Conservation (phyloP, 2,329 filamentous ascomycete genomes). For the Colletotrichum ledebouriae region DNA sequence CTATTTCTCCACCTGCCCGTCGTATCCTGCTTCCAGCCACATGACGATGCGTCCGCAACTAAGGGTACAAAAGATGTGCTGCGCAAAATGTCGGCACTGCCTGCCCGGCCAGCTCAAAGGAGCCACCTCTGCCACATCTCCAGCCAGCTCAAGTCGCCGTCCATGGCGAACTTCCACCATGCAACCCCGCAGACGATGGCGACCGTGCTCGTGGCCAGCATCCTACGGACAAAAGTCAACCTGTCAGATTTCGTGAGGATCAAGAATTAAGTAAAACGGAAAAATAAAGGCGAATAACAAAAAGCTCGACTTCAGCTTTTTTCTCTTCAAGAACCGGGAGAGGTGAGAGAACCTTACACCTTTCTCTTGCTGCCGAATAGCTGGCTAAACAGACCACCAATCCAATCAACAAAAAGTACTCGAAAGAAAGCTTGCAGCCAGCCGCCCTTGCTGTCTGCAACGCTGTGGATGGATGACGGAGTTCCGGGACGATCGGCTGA, state of each 20-base stretch:
- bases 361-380: slow-evolving; percentile 43
- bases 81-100: no score
- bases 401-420: slow-evolving; percentile 55
- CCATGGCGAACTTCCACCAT: slow-evolving; percentile 35
- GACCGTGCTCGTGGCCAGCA: slow-evolving; percentile 41
- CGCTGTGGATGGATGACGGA: slow-evolving; percentile 44
- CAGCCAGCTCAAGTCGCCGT: slow-evolving; percentile 31
- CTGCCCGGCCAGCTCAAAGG: neutral
- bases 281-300: slow-evolving; percentile 12
- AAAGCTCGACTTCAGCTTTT: slow-evolving; percentile 2
- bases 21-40: no score
- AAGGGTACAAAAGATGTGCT: neutral
- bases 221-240: slow-evolving; percentile 42
- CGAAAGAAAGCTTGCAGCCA: slow-evolving; percentile 54
- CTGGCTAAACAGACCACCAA: slow-evolving; percentile 51
- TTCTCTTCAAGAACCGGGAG: slow-evolving; percentile 16
- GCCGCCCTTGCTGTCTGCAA: slow-evolving; percentile 44
- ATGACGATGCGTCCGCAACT: neutral
- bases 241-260: slow-evolving; percentile 40
- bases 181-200: slow-evolving; percentile 38
- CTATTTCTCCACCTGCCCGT: no score
- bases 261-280: slow-evolving; percentile 20
- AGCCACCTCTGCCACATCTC: slow-evolving; percentile 1
- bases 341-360: slow-evolving; percentile 40
- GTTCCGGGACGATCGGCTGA: slow-evolving; percentile 41